Conservation (phyloP, 2,329 filamentous ascomycete genomes). For the Keithomyces neogunnii region DNA sequence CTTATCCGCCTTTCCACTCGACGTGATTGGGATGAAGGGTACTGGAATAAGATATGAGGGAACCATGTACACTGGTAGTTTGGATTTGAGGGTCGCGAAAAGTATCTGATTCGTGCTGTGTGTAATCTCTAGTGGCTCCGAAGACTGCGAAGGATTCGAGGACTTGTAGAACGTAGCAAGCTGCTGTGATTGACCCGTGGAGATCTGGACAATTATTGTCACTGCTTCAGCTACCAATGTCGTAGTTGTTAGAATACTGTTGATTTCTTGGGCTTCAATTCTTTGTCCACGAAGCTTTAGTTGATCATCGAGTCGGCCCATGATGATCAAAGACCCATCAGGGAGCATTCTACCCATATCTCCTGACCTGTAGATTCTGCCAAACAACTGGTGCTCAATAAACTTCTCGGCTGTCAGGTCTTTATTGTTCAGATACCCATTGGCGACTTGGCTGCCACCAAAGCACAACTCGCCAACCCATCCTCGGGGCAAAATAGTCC, state of each 20-base stretch:
- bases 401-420: conserved; percentile 59
- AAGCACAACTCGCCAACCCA: conserved; percentile 79
- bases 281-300: conserved; percentile 74
- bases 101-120: conserved; percentile 32
- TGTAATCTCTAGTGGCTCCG: conserved; percentile 29
- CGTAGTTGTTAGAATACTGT: conserved; percentile 47
- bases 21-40: conserved; percentile 58
- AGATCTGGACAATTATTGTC: conserved; percentile 47
- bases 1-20: conserved; percentile 68
- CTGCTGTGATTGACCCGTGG: conserved; percentile 33
- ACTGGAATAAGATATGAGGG: conserved; percentile 68
- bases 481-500: conserved; percentile 55
- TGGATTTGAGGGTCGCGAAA: conserved; percentile 43
- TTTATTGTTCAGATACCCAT: conserved; percentile 62
- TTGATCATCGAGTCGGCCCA: conserved; percentile 69
- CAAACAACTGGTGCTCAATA: conserved; percentile 57
- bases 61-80: conserved; percentile 69
- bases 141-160: conserved; percentile 13
- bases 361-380: conserved; percentile 72
- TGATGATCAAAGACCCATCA: conserved; percentile 66
- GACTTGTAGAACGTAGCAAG: conserved; percentile 65
- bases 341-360: conserved; percentile 73
- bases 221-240: conserved; percentile 50
- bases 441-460: conserved; percentile 71
- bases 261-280: conserved; percentile 73